A percentile compares a stretch with the other conserved stretches of the same genome.
Conservation (phyloP, 202 grass and related monocot species). For the Panicum virgatum region DNA sequence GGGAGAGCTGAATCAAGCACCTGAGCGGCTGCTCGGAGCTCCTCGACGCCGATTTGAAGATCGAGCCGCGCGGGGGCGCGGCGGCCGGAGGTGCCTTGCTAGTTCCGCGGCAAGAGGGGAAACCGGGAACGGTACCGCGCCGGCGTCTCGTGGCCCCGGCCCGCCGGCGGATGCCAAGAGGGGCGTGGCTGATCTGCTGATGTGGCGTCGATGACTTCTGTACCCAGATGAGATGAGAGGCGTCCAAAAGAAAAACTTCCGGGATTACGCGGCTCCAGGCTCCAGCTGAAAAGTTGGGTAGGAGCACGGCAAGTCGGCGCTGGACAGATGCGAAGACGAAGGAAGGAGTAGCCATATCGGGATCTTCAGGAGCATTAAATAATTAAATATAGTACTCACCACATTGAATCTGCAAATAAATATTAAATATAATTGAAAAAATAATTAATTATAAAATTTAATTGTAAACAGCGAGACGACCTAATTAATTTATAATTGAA, state of each 20-base stretch:
- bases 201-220: constrained; percentile 16
- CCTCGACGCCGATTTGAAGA: neutral
- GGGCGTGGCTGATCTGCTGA: neutral
- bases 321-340: neutral
- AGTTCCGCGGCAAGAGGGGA: neutral
- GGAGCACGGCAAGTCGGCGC: constrained; percentile 4
- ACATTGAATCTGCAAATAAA: no score
- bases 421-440: no score
- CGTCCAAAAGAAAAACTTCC: no score
- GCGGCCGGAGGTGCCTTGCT: neutral
- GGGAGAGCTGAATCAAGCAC: constrained; percentile 7
- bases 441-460: no score
- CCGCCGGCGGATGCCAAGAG: neutral
- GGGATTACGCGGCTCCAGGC: neutral
- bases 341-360: no score
- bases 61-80: neutral
- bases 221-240: no score
- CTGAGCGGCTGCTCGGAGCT: neutral
- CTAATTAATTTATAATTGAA: no score
- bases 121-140: constrained; percentile 3
- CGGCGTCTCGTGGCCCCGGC: neutral
- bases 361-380: no score
- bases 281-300: constrained; percentile 3
- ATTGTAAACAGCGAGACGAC: no score
- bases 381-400: no score